These are phyloP conservation scores for Penicillium angulare DNA, from an alignment of 495 filamentous ascomycete species.

Conservation along the genomic window DNA sequence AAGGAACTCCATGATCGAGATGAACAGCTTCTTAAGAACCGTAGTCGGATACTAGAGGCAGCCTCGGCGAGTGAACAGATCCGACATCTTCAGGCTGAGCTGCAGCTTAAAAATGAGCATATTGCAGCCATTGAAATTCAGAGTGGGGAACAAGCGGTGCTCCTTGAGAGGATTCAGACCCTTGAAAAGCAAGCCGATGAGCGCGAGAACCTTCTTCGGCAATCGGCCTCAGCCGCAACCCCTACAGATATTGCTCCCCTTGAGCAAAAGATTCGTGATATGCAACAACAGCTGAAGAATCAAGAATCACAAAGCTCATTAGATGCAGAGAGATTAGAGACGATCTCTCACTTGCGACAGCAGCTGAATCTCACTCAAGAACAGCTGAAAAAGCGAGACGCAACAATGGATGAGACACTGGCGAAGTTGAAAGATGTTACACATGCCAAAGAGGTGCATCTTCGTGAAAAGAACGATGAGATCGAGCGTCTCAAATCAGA, in stretches of 20 bases:
- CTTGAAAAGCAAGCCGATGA: constrained; percentile 34
- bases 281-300: constrained; percentile 37
- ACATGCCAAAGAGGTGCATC: constrained; percentile 31
- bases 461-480: constrained; percentile 38
- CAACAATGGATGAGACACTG: constrained; percentile 37
- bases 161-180: constrained; percentile 35
- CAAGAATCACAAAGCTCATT: constrained; percentile 21
- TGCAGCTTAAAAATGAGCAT: constrained; percentile 33
- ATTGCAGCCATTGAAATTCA: constrained; percentile 31
- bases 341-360: constrained; percentile 38
- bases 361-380: constrained; percentile 39
- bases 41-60: constrained; percentile 33
- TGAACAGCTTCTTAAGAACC: constrained; percentile 38
- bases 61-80: constrained; percentile 41
- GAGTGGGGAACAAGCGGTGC: constrained; percentile 19
- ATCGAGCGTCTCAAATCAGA: constrained; percentile 44
- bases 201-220: constrained; percentile 24
- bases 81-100: constrained; percentile 36
- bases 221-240: constrained; percentile 20
- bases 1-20: constrained; percentile 37
- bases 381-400: constrained; percentile 38
- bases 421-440: constrained; percentile 38
- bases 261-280: constrained; percentile 32
- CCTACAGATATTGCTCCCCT: constrained; percentile 24
- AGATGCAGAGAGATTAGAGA: constrained; percentile 35